Conservation (phyloP, 495 filamentous ascomycete species). For the Penicillium coffeae region DNA sequence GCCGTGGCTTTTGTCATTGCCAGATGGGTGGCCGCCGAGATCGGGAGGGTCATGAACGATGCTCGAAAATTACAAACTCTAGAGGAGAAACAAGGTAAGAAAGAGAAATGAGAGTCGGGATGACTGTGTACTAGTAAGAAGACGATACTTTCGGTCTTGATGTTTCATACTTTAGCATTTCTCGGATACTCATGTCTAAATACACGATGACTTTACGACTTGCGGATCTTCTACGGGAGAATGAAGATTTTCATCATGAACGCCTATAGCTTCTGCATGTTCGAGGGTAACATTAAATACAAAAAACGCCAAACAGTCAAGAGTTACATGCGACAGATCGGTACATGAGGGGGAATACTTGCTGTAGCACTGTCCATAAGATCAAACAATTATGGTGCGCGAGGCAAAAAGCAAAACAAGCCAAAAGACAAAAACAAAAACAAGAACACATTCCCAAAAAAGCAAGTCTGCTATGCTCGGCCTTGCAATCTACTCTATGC, state of each 20-base stretch:
- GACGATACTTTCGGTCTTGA: too few relatives aligned
- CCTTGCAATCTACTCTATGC: conserved; percentile 4
- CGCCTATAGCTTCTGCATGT: not conserved
- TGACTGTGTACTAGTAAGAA: too few relatives aligned
- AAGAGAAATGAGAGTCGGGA: conserved; percentile 12
- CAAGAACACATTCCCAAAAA: not conserved
- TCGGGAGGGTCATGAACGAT: conserved; percentile 27
- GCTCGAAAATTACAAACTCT: conserved; percentile 6
- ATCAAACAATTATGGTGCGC: not conserved
- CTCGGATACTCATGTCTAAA: too few relatives aligned
- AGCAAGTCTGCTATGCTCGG: not conserved
- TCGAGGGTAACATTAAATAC: not conserved
- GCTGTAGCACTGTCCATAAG: not conserved
- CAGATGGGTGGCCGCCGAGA: conserved; percentile 24
- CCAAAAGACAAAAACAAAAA: conserved; percentile 5
- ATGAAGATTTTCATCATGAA: too few relatives aligned
- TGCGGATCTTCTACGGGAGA: conserved; percentile 2
- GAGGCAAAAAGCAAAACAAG: conserved; percentile 5
- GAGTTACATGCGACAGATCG: conserved; percentile 11
- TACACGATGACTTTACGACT: too few relatives aligned
- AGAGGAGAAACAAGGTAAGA: conserved; percentile 13
- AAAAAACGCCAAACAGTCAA: conserved; percentile 1
- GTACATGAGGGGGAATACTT: conserved; percentile 28
- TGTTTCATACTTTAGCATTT: too few relatives aligned
- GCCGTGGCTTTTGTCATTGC: conserved; percentile 47